Base-by-base conservation (phyloP, 768 basidiomycete genomes). In the Termitomyces sp. region DNA sequence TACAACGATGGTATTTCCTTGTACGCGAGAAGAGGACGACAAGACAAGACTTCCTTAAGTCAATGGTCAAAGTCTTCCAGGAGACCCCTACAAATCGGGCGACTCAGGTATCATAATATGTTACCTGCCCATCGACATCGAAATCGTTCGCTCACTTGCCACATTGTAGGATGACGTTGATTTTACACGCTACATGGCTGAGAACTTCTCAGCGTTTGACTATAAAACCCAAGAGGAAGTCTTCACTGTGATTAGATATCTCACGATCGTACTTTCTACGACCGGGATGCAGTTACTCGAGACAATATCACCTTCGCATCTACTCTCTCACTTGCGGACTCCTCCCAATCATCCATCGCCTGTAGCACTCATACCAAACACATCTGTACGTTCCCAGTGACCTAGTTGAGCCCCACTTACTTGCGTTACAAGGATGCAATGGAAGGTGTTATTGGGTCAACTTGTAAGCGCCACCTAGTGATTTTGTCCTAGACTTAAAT, bases 141-240 rank as follows among this genome's bases (percentile, higher is more conserved):
- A 34, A 27, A 1, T 10, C 34, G 34, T 35, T 48, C 25, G 32
- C 39, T 59, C 12, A 64, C 41, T 7, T 32, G 10, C 5, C 25
- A 42, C 54, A 48, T 14, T 54, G 11, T 46, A 94, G 88, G 83
- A 89, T 59, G 91, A 97, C 64, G 78, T 95, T 52, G 84, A 88
- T 48, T 93, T 98, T 66, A 80, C 80, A 4, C 86, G 94, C 54
- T 99, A 94, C 72, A 90, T 98, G 83, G 88, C 92, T 0, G 97
- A 98, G 68, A 98, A 98, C 65, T 88, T 98, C 56, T 81, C 94
- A 0, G 76, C 88, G 0, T 83, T 99, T 58, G 94, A 98, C 34
- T 98, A 95, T 77, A 98, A 94, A 74, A 91, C 92, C 0, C 87
- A 89, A 63, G 97, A 99, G 70, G 97, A 98, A 71, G 86, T 88